phyloP scores from a whole-genome alignment of 140 eudicot species.

The Bidens hawaiensis region DNA sequence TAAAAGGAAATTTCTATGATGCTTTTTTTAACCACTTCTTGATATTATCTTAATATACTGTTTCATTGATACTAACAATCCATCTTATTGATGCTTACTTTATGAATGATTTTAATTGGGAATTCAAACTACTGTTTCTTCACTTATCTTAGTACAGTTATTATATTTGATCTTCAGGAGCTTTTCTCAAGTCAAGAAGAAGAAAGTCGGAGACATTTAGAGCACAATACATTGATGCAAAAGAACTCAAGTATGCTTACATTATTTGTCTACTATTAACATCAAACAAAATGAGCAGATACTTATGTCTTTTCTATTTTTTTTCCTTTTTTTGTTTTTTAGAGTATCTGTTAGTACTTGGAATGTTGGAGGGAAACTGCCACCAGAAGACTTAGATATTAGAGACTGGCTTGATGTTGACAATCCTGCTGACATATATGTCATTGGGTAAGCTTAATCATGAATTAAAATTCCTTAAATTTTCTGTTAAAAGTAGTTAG shows the following conservation, averaged over 20 bases:
- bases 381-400: slow-evolving; percentile 64
- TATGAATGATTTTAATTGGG: background rate
- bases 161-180: slow-evolving; percentile 35
- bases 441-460: slow-evolving; percentile 47
- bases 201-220: slow-evolving; percentile 92
- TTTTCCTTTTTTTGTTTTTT: background rate
- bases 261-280: slow-evolving; percentile 9
- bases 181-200: slow-evolving; percentile 63
- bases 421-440: slow-evolving; percentile 80
- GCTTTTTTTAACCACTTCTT: background rate
- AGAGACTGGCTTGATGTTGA: slow-evolving; percentile 50
- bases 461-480: background rate
- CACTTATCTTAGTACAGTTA: background rate
- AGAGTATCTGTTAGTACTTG: slow-evolving; percentile 81
- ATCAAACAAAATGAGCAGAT: background rate
- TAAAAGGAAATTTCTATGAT: background rate
- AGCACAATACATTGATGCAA: slow-evolving; percentile 79
- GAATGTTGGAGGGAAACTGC: slow-evolving; percentile 75
- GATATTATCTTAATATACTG: background rate
- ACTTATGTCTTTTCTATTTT: background rate
- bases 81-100: slow-evolving; percentile 3
- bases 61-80: background rate
- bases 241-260: slow-evolving; percentile 52
- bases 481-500: background rate
- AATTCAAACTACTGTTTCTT: background rate